Evolutionary conservation across 352 stramenopile species (phyloP), one percentile per base, ranked within the genome.

Genomic region (Phytophthora lateralis): DNA sequence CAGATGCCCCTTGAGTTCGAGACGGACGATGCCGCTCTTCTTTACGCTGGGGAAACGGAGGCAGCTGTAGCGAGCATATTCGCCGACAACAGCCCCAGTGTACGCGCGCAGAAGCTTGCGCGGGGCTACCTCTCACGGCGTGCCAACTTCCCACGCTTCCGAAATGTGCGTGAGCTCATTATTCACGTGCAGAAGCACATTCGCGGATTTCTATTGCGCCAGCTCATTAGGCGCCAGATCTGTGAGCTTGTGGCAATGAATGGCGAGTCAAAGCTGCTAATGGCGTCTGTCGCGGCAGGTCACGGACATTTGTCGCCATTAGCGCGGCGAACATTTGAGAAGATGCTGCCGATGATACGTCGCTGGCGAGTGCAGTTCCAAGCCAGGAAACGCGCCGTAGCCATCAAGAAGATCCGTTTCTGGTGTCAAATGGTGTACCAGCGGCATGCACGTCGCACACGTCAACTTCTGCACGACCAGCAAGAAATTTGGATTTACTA

Each of bases 401-500:
- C 81, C 17, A 74, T 91, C 51, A 84, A 84, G 50, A 93, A 91
- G 60, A 93, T 90, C 37, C 80, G 76, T 3, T 87, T 91, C 41
- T 93, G 81, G 83, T 89, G 80, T 18, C 80, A 89, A 66, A 79
- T 91, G 76, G 71, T 90, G 32, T 83, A 82, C 46, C 81, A 88
- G 59, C 81, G 78, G 9, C 82, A 93, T 42, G 63, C 58, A 4
- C 77, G 78, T 42, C 80, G 80, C 21, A 81, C 71, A 17, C 66
- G 74, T 24, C 78, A 85, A 44, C 62, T 93, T 27, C 59, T 89
- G 0, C 62, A 51, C 2, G 70, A 87, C 0, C 64, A 89, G 20
- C 80, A 91, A 56, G 71, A 90, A 51, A 71, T 93, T 6, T 86
- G 80, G 61, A 82, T 93, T 17, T 93, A 91, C 65, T 93, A 91